These are phyloP conservation scores for Botryosphaeria agaves DNA, from an alignment of 2,329 filamentous ascomycete genomes.

Conservation along the genomic window DNA sequence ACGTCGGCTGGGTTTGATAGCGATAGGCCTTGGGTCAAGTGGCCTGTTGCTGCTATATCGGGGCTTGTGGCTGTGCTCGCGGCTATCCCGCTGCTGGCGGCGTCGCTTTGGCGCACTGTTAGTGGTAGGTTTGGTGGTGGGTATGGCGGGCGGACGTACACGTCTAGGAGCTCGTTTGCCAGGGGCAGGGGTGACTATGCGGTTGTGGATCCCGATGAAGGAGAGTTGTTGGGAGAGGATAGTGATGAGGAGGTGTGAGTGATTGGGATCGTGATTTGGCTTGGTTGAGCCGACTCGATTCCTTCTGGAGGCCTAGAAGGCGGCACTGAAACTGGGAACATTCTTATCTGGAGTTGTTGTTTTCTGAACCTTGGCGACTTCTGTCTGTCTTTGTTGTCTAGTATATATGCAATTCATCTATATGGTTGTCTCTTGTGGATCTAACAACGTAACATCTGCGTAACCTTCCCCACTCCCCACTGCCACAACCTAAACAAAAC, in stretches of 20 bases:
- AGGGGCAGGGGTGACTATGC: conserved; percentile 76
- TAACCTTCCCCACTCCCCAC: no score
- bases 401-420: no score
- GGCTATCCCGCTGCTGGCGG: conserved; percentile 47
- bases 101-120: conserved; percentile 54
- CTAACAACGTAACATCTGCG: no score
- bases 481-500: no score
- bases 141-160: conserved; percentile 29
- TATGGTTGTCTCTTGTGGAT: no score
- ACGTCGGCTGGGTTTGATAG: conserved; percentile 36
- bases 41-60: conserved; percentile 40
- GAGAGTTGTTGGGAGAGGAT: conserved; percentile 82
- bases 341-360: no score
- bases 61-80: conserved; percentile 37
- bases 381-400: no score
- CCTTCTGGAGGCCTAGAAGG: no score
- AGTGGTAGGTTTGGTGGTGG: conserved; percentile 32
- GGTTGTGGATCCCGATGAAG: conserved; percentile 81
- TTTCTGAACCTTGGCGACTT: no score
- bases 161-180: conserved; percentile 77
- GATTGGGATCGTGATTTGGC: no score
- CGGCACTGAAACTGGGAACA: no score
- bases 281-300: no score
- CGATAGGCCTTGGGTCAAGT: conserved; percentile 62
- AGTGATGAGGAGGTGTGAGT: conserved; percentile 71